Evolutionary conservation across 257 asterid genomes (phyloP).

Genomic region (Haberlea rhodopensis): DNA sequence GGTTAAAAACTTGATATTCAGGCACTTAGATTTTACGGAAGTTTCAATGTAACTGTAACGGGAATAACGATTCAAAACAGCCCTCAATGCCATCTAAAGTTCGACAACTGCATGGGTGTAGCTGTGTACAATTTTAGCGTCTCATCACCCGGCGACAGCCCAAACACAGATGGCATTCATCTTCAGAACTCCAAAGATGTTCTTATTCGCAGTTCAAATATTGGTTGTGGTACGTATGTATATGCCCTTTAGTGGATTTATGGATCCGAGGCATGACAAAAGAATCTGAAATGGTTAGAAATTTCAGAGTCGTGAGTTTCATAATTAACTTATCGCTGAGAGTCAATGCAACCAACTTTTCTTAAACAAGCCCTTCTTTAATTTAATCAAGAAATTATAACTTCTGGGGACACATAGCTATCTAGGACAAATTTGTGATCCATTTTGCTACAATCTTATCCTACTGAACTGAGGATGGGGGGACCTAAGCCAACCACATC

Average conservation of each 20-base stretch:
- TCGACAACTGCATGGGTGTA: slow-evolving; percentile 79
- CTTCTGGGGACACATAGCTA: background rate
- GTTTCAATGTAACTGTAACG: slow-evolving; percentile 73
- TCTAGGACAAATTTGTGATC: slow-evolving; percentile 28
- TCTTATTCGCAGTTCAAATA: slow-evolving; percentile 54
- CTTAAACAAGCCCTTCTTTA: too few species aligned
- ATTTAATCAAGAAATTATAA: background rate
- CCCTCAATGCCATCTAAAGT: slow-evolving; percentile 83
- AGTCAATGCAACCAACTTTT: too few species aligned
- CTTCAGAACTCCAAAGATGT: slow-evolving; percentile 83
- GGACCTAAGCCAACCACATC: slow-evolving; percentile 29
- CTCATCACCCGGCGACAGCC: slow-evolving; percentile 85
- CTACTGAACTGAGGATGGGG: slow-evolving; percentile 16
- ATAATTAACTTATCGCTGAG: too few species aligned
- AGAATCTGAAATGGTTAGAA: too few species aligned
- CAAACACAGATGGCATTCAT: slow-evolving; percentile 93
- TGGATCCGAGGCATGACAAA: too few species aligned
- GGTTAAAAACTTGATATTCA: slow-evolving; percentile 32
- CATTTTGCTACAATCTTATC: slow-evolving; percentile 35
- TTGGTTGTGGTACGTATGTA: slow-evolving; percentile 65
- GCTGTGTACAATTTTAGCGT: slow-evolving; percentile 57
- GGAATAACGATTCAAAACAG: slow-evolving; percentile 78
- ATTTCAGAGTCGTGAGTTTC: too few species aligned
- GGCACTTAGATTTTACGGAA: slow-evolving; percentile 90
- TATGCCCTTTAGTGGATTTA: too few species aligned